These are phyloP conservation scores for Strobilomyces echinocephalus DNA, from an alignment of 768 basidiomycete genomes.

Conservation along the genomic window DNA sequence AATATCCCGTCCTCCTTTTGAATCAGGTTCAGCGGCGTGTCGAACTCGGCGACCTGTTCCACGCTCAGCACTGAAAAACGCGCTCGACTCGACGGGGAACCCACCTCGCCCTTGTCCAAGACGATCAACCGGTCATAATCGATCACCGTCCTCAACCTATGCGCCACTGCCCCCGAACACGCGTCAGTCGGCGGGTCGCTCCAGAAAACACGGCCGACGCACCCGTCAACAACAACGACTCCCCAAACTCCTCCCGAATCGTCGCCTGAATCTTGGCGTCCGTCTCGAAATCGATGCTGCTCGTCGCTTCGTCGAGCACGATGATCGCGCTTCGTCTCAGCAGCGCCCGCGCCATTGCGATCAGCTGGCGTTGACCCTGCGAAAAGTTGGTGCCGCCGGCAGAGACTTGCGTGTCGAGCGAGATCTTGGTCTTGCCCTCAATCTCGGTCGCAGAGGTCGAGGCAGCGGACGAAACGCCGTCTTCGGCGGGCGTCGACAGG, in stretches of 20 bases:
- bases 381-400: constrained; percentile 89
- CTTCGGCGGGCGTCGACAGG: constrained; percentile 40
- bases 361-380: constrained; percentile 85
- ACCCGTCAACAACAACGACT: constrained; percentile 72
- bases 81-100: neutral
- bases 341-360: constrained; percentile 81
- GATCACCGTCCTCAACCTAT: constrained; percentile 71
- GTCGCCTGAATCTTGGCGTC: constrained; percentile 88
- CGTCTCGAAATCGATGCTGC: constrained; percentile 82
- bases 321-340: constrained; percentile 69
- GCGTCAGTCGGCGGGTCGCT: neutral
- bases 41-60: constrained; percentile 54
- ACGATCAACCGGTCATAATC: constrained; percentile 79
- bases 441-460: constrained; percentile 46
- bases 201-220: constrained; percentile 17
- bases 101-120: constrained; percentile 46
- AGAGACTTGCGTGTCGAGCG: constrained; percentile 75
- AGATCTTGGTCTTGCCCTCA: constrained; percentile 53
- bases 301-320: constrained; percentile 79
- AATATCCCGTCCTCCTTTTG: constrained; percentile 61
- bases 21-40: constrained; percentile 68
- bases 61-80: neutral
- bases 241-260: constrained; percentile 79
- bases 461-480: constrained; percentile 36
- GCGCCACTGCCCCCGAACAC: constrained; percentile 45